Evolutionary conservation across 2,329 filamentous ascomycete genomes (phyloP).

Genomic region (Penicillium sp.): DNA sequence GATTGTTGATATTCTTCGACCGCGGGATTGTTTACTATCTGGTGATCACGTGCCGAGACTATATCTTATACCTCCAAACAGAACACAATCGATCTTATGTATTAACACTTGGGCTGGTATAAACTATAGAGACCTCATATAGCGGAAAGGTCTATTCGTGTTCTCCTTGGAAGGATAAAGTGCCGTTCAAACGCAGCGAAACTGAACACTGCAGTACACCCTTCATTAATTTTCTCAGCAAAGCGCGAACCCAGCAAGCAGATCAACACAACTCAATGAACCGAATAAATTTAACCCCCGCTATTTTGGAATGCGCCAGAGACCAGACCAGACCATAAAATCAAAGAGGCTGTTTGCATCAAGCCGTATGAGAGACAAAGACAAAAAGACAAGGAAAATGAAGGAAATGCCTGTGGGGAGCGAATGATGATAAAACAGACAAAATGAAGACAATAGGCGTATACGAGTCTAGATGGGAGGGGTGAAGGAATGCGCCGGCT

Average conservation of each 20-base stretch:
- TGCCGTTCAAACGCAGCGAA: slow-evolving; percentile 17
- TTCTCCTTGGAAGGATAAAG: slow-evolving; percentile 16
- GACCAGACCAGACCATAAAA: slow-evolving; percentile 29
- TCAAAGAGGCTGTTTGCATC: slow-evolving; percentile 11
- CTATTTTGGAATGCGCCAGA: slow-evolving; percentile 38
- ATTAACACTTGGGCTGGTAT: not conserved
- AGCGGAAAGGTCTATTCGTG: slow-evolving; percentile 18
- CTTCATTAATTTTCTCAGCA: slow-evolving; percentile 31
- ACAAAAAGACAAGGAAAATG: slow-evolving; percentile 20
- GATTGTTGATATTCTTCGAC: not conserved
- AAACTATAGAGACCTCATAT: slow-evolving; percentile 6
- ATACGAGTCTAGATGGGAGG: slow-evolving; percentile 20
- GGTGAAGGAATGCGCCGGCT: slow-evolving; percentile 26
- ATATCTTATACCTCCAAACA: not conserved
- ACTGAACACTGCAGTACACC: slow-evolving; percentile 14
- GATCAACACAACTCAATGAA: slow-evolving; percentile 32
- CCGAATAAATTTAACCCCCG: slow-evolving; percentile 32
- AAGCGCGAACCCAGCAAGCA: slow-evolving; percentile 32
- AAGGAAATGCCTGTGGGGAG: slow-evolving; percentile 17
- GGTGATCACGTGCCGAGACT: slow-evolving; percentile 3
- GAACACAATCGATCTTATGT: not conserved
- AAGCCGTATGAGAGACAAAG: slow-evolving; percentile 20
- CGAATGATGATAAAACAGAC: slow-evolving; percentile 18
- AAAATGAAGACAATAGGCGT: slow-evolving; percentile 19
- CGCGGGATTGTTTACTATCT: slow-evolving; percentile 5